A percentile compares a stretch with the other conserved stretches of the same genome.
Conservation (phyloP, 129 eudicot genomes). For the sunflower (Helianthus annuus) region DNA sequence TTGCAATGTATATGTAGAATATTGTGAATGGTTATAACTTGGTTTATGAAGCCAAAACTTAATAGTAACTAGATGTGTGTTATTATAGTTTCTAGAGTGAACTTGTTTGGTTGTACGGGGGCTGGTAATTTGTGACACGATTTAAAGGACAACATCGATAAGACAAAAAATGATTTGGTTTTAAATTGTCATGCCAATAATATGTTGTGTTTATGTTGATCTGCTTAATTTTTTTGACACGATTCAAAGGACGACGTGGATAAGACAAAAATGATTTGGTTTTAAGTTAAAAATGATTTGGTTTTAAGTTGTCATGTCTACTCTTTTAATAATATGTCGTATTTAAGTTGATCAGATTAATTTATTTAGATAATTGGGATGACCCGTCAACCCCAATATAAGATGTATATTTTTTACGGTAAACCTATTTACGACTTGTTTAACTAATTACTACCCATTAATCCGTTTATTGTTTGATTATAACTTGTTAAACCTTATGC, state of each 20-base stretch:
- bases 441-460: no score
- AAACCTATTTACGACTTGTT: no score
- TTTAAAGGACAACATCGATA: no score
- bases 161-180: background rate
- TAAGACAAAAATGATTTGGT: no score
- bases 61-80: background rate
- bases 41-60: background rate
- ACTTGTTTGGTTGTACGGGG: background rate
- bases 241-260: background rate
- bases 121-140: background rate
- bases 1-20: constrained; percentile 25
- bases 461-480: no score
- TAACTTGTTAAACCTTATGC: no score
- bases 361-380: background rate
- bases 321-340: background rate
- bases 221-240: background rate
- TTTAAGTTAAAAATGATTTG: background rate
- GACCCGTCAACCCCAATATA: background rate
- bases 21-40: constrained; percentile 15
- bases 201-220: background rate
- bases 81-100: no score
- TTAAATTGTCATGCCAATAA: background rate
- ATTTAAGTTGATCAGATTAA: background rate
- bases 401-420: no score
- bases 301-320: background rate